Percentiles rank a stretch among this genome's conserved stretches.
These are phyloP conservation scores for Suhomyces faveliae DNA, from an alignment of 805 yeast species.

Conservation along the genomic window DNA sequence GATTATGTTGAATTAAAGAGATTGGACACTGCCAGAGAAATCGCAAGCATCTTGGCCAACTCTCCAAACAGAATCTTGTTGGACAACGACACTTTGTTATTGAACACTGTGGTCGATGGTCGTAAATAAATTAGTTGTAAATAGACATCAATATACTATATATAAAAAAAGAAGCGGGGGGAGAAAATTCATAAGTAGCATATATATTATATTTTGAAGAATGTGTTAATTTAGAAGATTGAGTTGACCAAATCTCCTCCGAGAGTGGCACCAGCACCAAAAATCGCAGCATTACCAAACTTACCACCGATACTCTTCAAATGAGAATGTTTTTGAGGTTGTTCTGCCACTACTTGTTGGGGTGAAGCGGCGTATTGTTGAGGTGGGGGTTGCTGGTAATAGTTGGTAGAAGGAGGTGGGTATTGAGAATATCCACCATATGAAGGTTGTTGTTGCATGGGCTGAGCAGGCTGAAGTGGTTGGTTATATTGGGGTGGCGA, in stretches of 20 bases:
- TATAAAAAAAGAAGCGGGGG: background rate
- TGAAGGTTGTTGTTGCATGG: conserved; percentile 26
- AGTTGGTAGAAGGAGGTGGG: conserved; percentile 52
- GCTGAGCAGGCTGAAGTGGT: conserved; percentile 10
- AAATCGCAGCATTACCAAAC: conserved; percentile 88
- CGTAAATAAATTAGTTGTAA: conserved; percentile 40
- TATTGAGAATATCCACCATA: conserved; percentile 42
- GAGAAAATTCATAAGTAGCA: background rate
- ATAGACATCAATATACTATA: conserved; percentile 5
- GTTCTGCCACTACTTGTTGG: conserved; percentile 21
- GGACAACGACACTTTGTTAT: conserved; percentile 87
- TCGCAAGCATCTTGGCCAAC: conserved; percentile 77
- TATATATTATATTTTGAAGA: background rate
- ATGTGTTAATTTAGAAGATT: conserved; percentile 55
- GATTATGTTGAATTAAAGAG: conserved; percentile 97
- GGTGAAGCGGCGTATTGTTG: conserved; percentile 13
- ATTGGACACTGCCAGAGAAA: conserved; percentile 95
- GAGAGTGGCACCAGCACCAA: conserved; percentile 94
- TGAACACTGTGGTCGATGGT: conserved; percentile 82
- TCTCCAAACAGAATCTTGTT: conserved; percentile 91
- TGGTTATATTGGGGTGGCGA: conserved; percentile 19
- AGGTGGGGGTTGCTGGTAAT: conserved; percentile 33
- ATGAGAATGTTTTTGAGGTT: conserved; percentile 23
- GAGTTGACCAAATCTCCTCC: conserved; percentile 81
- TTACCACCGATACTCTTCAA: conserved; percentile 71